phyloP scores from a whole-genome alignment of 2,329 filamentous ascomycete species.

The Aspergillus thermomutatus region DNA sequence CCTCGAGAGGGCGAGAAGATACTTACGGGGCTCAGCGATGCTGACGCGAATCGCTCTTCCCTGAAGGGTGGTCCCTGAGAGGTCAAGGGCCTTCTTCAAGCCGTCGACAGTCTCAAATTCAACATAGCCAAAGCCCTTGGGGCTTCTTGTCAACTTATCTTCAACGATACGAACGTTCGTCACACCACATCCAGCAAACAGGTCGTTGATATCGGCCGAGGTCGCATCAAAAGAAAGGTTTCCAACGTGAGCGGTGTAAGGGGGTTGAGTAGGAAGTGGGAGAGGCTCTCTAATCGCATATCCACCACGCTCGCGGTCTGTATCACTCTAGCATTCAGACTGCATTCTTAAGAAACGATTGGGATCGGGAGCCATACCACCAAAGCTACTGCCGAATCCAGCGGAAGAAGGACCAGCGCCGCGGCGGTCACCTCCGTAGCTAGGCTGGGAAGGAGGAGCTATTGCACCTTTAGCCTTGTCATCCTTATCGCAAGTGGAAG shows the following conservation, averaged over 20 bases:
- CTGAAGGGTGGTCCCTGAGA: slow-evolving; percentile 79
- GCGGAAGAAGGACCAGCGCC: slow-evolving; percentile 40
- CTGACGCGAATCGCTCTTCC: slow-evolving; percentile 89
- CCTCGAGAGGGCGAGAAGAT: background rate
- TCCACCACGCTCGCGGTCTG: slow-evolving; percentile 39
- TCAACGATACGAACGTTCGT: slow-evolving; percentile 94
- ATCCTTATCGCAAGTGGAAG: slow-evolving; percentile 3
- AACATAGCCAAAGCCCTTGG: slow-evolving; percentile 97
- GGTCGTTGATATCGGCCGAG: slow-evolving; percentile 74
- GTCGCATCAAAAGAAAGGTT: slow-evolving; percentile 96
- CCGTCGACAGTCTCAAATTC: slow-evolving; percentile 87
- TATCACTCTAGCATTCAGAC: slow-evolving; percentile 17
- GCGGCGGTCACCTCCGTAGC: slow-evolving; percentile 51
- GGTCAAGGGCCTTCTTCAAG: slow-evolving; percentile 81
- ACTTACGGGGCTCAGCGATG: slow-evolving; percentile 90
- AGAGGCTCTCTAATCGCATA: slow-evolving; percentile 61
- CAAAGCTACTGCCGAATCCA: slow-evolving; percentile 36
- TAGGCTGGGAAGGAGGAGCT: slow-evolving; percentile 42
- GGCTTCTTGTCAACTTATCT: slow-evolving; percentile 87
- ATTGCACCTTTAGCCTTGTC: slow-evolving; percentile 16
- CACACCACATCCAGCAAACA: slow-evolving; percentile 81
- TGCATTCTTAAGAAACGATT: background rate
- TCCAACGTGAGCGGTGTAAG: slow-evolving; percentile 91
- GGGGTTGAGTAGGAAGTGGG: slow-evolving; percentile 86
- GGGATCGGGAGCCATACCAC: slow-evolving; percentile 25